Percentiles rank a stretch among this genome's conserved stretches.
phyloP scores from a whole-genome alignment of 2,329 filamentous ascomycete genomes.

The Hymenoscyphus fructigenus region DNA sequence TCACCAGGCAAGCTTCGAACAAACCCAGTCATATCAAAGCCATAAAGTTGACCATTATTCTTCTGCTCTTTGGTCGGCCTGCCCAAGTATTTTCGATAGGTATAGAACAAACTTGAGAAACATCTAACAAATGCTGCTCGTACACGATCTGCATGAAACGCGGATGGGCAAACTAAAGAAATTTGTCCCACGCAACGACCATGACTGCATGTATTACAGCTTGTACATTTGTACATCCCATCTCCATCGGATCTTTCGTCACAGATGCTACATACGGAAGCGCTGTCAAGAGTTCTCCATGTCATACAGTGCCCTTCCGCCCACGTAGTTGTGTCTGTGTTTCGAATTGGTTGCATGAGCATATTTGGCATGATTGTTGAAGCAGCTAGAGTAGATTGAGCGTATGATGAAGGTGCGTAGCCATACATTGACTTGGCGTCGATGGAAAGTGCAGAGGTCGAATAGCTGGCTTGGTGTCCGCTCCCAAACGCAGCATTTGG shows the following conservation, averaged over 20 bases:
- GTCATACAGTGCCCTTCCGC: conserved; percentile 82
- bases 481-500: conserved; percentile 74
- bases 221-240: conserved; percentile 71
- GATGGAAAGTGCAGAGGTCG: conserved; percentile 58
- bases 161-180: conserved; percentile 62
- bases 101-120: conserved; percentile 64
- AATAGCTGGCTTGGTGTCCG: conserved; percentile 62
- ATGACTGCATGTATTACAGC: conserved; percentile 59
- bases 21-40: conserved; percentile 66
- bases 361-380: conserved; percentile 86
- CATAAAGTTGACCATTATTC: conserved; percentile 57
- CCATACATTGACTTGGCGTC: conserved; percentile 47
- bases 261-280: conserved; percentile 68
- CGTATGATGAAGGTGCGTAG: conserved; percentile 82
- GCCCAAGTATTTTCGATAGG: conserved; percentile 63
- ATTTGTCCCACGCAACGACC: conserved; percentile 61
- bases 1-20: conserved; percentile 64
- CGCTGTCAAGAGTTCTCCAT: conserved; percentile 58
- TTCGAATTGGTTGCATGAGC: conserved; percentile 73
- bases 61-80: conserved; percentile 61
- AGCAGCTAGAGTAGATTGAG: conserved; percentile 80
- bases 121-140: conserved; percentile 64
- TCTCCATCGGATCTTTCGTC: conserved; percentile 67
- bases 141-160: conserved; percentile 62
- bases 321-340: conserved; percentile 79